Evolutionary conservation across 2,329 filamentous ascomycete species (phyloP).

Genomic region (Colletotrichum sp.): DNA sequence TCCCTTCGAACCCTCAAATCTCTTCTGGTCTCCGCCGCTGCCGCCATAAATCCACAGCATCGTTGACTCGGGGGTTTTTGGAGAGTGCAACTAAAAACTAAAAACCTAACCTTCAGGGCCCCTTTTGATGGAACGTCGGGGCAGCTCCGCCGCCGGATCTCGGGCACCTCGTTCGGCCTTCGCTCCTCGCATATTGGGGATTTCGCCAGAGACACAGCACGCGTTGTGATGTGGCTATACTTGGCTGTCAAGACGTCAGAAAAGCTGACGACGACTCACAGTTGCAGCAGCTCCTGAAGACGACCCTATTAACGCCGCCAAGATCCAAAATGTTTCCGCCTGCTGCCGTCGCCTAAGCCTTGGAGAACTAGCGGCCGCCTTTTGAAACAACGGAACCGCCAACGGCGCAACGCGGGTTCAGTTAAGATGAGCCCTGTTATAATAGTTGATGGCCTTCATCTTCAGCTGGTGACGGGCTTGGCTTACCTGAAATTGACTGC

Average conservation of each 20-base stretch:
- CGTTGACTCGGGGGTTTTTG: neutral
- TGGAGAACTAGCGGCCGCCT: neutral
- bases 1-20: slow-evolving; percentile 10
- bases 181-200: neutral
- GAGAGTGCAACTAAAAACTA: neutral
- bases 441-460: neutral
- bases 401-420: neutral
- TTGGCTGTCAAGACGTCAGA: neutral
- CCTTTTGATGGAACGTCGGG: neutral
- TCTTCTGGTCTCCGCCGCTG: slow-evolving; percentile 7
- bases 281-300: neutral
- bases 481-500: neutral
- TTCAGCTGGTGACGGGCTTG: neutral
- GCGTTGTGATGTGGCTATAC: neutral
- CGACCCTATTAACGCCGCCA: neutral
- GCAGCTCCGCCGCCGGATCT: neutral
- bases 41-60: neutral
- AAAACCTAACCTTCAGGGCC: neutral
- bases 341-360: neutral
- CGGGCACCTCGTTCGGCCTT: neutral
- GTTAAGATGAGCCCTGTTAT: neutral
- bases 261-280: neutral
- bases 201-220: neutral
- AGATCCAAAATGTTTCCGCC: neutral
- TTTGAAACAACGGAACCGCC: slow-evolving; percentile 4